Conservation (phyloP, 306 rosid species). For the Fragaria iinumae region DNA sequence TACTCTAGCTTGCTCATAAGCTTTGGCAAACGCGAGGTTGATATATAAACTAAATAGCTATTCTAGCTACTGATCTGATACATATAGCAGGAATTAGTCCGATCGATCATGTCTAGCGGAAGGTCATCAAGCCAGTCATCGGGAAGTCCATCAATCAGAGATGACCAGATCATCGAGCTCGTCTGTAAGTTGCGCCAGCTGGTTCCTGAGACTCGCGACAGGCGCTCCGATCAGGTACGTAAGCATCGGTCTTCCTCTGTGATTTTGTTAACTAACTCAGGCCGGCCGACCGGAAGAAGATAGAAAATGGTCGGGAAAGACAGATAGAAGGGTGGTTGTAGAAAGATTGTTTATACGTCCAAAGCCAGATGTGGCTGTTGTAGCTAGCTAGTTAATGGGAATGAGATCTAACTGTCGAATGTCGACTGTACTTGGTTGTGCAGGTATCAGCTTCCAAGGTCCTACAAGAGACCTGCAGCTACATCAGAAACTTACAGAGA, state of each 20-base stretch:
- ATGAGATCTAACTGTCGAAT: neutral
- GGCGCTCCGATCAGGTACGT: conserved; percentile 85
- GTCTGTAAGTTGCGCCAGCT: conserved; percentile 92
- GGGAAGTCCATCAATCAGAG: conserved; percentile 62
- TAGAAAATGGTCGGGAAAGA: neutral
- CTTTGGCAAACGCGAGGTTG: neutral
- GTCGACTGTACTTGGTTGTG: conserved; percentile 14
- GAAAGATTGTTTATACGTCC: neutral
- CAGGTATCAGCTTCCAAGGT: conserved; percentile 98
- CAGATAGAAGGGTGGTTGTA: neutral
- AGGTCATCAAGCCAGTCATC: conserved; percentile 87
- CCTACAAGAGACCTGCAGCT: conserved; percentile 97
- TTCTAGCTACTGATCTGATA: neutral
- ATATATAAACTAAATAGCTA: neutral
- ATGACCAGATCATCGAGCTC: conserved; percentile 96
- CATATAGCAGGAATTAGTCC: neutral
- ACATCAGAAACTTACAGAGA: conserved; percentile 79
- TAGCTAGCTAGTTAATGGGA: neutral
- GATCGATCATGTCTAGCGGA: conserved; percentile 68
- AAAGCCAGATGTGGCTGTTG: neutral
- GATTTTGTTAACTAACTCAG: conserved; percentile 11
- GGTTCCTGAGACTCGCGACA: conserved; percentile 86
- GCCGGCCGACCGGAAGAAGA: neutral
- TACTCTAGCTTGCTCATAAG: neutral
- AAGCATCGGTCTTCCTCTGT: neutral